Percentiles rank a stretch among this genome's conserved stretches.
phyloP scores from a whole-genome alignment of 2,329 filamentous ascomycete genomes.

The Diaporthe caulivora region DNA sequence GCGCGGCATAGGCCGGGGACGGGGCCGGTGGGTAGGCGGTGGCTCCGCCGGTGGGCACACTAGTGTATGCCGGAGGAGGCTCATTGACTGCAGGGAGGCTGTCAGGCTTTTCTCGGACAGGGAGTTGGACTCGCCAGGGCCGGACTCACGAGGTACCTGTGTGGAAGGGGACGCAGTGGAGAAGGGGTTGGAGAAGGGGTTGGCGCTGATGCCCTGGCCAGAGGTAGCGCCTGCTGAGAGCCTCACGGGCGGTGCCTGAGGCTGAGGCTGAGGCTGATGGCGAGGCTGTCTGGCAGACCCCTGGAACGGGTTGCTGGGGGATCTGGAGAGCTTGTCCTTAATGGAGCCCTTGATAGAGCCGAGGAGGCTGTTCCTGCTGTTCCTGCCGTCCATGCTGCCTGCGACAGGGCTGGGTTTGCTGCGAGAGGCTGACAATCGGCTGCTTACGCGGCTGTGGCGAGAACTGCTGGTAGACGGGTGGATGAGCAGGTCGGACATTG shows the following conservation, averaged over 20 bases:
- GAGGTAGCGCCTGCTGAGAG: constrained; percentile 33
- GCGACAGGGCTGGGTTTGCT: constrained; percentile 13
- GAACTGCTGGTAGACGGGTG: constrained; percentile 33
- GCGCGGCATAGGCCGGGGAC: constrained; percentile 23
- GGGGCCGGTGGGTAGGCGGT: constrained; percentile 35
- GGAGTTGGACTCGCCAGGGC: not conserved
- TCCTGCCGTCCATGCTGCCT: constrained; percentile 31
- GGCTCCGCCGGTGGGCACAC: constrained; percentile 38
- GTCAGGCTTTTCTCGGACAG: not conserved
- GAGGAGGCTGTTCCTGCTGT: constrained; percentile 40
- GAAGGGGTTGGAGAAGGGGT: constrained; percentile 41
- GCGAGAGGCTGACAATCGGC: not conserved
- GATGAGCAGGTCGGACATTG: constrained; percentile 36
- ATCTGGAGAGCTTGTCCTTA: constrained; percentile 51
- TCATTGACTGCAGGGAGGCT: constrained; percentile 43
- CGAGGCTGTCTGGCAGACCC: constrained; percentile 39
- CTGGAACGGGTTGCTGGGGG: constrained; percentile 38
- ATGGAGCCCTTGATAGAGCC: constrained; percentile 49
- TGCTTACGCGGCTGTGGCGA: not conserved
- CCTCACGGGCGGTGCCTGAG: constrained; percentile 26
- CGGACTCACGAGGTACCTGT: constrained; percentile 42
- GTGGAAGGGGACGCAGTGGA: constrained; percentile 40
- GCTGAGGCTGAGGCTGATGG: constrained; percentile 39
- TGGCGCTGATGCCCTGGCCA: constrained; percentile 38
- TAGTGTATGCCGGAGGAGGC: constrained; percentile 53